Conservation (phyloP, 169 alveolate genomes). For the Fabrea salina region DNA sequence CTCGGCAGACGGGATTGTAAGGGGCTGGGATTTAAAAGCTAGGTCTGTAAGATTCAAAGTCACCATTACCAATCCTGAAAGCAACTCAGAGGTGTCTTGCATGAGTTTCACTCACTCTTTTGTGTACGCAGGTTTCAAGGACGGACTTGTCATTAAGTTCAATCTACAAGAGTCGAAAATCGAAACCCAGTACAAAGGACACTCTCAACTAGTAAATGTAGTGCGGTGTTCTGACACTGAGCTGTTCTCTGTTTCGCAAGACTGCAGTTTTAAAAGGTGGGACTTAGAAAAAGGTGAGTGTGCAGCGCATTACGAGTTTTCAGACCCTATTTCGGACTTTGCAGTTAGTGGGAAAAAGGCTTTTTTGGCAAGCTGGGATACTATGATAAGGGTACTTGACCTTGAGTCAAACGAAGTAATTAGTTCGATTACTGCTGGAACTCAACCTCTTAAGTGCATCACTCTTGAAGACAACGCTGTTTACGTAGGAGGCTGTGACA, state of each 20-base stretch:
- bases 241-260: conserved; percentile 59
- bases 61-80: conserved; percentile 34
- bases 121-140: conserved; percentile 69
- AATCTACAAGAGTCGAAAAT: conserved; percentile 48
- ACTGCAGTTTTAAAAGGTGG: conserved; percentile 71
- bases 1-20: conserved; percentile 69
- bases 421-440: conserved; percentile 48
- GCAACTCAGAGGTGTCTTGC: conserved; percentile 44
- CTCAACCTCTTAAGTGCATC: conserved; percentile 53
- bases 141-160: conserved; percentile 62
- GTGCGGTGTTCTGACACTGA: conserved; percentile 38
- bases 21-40: conserved; percentile 70
- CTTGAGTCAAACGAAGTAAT: conserved; percentile 47
- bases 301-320: conserved; percentile 43
- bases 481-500: conserved; percentile 69
- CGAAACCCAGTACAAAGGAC: conserved; percentile 53
- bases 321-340: conserved; percentile 58
- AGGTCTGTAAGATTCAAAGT: conserved; percentile 18
- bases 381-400: conserved; percentile 42
- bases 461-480: conserved; percentile 40
- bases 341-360: conserved; percentile 31
- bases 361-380: conserved; percentile 59
- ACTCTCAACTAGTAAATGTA: conserved; percentile 44
- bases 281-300: conserved; percentile 43
- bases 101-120: conserved; percentile 45